Base-by-base conservation (phyloP, 1,139 yeast genomes). In the Candida tunisiensis region DNA sequence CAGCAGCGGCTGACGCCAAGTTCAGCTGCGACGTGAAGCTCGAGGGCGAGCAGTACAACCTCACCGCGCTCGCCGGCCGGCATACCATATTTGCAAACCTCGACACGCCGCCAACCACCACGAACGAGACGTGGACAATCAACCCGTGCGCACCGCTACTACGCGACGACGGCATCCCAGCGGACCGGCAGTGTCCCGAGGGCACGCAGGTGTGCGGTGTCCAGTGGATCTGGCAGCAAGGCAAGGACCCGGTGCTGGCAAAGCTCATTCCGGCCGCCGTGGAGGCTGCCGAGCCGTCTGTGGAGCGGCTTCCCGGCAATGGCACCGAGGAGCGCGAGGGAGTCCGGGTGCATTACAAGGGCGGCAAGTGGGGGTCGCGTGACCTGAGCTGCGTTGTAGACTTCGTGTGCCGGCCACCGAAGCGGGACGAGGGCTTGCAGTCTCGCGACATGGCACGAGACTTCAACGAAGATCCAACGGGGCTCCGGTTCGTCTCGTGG, bases 31-130 rank as follows among this genome's bases (percentile, higher is more conserved):
- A 49, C 17, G 43, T 55, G 10, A 60, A 59, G 23, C 50, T 67
- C 21, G 48, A 49, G 15, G 53, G 54, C 20, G 56, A 54, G 39
- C 50, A 60, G 30, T 60, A 69, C 37, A 62, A 58, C 29, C 38
- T 53, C 24, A 35, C 40, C 5, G 41, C 54, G 13, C 51, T 73
- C 24, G 58, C 58, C 25, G 78, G 79, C 3, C 44, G 57, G 5
- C 65, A 67, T 38, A 39, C 51, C 3, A 55, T 57, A 11, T 42
- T 57, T 6, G 31, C 42, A 4, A 41, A 57, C 18, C 55, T 49
- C 24, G 65, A 63, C 26, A 79, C 94, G 9, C 95, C 95, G 15
- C 96, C 96, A 3, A 65, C 85, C 5, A 55, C 51, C 24, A 69
- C 80, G 2, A 62, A 58, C 28, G 51, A 61, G 21, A 60, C 68